Evolutionary conservation across 768 basidiomycete genomes (phyloP), one percentile per base, ranked within the genome.

Genomic region (Daedaleopsis nitida): DNA sequence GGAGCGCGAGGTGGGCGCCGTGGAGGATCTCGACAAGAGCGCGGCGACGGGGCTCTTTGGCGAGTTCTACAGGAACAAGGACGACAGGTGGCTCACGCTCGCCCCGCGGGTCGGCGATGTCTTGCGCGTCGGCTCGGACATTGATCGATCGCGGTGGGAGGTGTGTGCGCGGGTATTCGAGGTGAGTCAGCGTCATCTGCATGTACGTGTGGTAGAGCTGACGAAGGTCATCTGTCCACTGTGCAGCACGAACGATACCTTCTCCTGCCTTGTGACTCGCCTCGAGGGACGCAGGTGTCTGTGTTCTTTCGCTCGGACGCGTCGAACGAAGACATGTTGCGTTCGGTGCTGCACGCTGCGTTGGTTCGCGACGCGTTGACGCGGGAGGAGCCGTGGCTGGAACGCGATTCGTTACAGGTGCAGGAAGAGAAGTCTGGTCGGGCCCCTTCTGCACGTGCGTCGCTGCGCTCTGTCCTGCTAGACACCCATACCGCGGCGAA

Each of bases 331-430:
- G 69, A 72, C 55, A 66, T 64, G 55, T 57, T 72, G 10, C 64
- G 66, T 0, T 66, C 70, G 21, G 62, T 69, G 32, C 54, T 72
- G 34, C 70, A 72, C 55, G 67, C 70, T 23, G 65, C 69, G 17
- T 49, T 44, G 32, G 54, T 60, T 21, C 66, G 62, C 43, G 21
- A 47, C 37, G 38, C 49, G 12, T 44, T 59, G 23, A 23, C 23
- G 47, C 24, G 23, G 19, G 23, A 21, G 13, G n/a, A n/a, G n/a
- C 45, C 45, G 12, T 47, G 45, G 45, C 47, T 24, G 6, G 47
- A 24, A 21, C 21, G 21, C n/a, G 17, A 14, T 21, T 45, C 34
- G n/a, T n/a, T 23, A 24, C 57, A 38, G 27, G 27, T 7, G 11
- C 21, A 52, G 51, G 39, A 42, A 17, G 39, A 42, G 39, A 13